Evolutionary conservation across 1,284 basidiomycete species (phyloP), one percentile per base, ranked within the genome.

Genomic region (Termitomyces sp.): DNA sequence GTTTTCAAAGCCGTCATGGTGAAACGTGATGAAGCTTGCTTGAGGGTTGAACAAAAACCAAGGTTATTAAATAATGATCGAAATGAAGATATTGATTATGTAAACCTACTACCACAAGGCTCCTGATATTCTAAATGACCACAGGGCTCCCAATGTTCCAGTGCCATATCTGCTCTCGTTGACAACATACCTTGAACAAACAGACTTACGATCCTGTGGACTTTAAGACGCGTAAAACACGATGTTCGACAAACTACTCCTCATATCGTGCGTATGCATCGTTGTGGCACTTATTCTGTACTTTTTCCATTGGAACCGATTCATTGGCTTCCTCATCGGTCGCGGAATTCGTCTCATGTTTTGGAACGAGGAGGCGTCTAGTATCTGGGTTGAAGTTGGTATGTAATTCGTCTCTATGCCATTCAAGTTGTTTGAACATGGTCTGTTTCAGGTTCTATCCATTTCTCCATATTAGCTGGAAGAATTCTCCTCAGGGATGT

Each of bases 291-390:
- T 87, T n/a, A 71, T 87, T 52, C 65, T 88, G 56, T 94, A 94
- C 69, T 80, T 92, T 58, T 95, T 96, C 79, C 95, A 89, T 73
- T 92, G 88, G 83, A 94, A 94, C 70, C 83, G 92, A 36, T 73
- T 94, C 46, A 68, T 94, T 55, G 92, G 84, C 9, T 81, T 80
- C 53, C 59, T 89, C 55, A 70, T 93, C 56, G 79, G 82, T 17
- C 67, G 81, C 50, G 59, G 79, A 13, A 70, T 91, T 40, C 84
- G 87, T 41, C 64, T 90, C 12, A 67, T 80, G 44, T 83, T 83
- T 58, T 92, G 92, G 90, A 85, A 84, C 58, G 76, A 83, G 57
- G 83, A 78, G 49, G 79, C 76, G 40, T 79, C 80, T 12, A 88
- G 86, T 62, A 75, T 83, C 64, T 93, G 88, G 86, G 71, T 93